Evolutionary conservation across 352 stramenopile genomes (phyloP).

Genomic region (Phytopythium chamaehyphon): DNA sequence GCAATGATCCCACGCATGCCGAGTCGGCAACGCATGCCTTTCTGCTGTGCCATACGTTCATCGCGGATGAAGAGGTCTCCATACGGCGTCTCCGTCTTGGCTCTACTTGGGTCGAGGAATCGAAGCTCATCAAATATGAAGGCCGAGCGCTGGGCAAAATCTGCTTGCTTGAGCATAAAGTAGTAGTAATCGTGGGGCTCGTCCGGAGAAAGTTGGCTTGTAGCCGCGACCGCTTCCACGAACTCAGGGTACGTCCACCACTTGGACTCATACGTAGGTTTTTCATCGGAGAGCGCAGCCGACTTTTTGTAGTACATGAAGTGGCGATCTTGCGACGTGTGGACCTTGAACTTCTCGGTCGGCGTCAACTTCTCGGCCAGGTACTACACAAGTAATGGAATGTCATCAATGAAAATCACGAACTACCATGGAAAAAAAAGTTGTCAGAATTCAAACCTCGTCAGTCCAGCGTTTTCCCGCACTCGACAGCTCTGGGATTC

Average conservation of each 20-base stretch:
- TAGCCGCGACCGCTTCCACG: slow-evolving; percentile 21
- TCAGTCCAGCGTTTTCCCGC: slow-evolving; percentile 83
- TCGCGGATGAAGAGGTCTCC: slow-evolving; percentile 57
- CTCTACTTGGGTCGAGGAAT: slow-evolving; percentile 90
- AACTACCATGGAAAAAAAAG: neutral
- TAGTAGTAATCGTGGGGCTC: slow-evolving; percentile 43
- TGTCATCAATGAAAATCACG: neutral
- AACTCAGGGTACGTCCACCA: slow-evolving; percentile 68
- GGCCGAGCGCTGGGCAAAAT: slow-evolving; percentile 29
- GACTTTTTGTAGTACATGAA: slow-evolving; percentile 93
- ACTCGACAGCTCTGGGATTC: slow-evolving; percentile 80
- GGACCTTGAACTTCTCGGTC: slow-evolving; percentile 45
- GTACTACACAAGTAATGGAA: slow-evolving; percentile 24
- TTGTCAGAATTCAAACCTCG: slow-evolving; percentile 18
- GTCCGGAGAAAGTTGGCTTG: slow-evolving; percentile 13
- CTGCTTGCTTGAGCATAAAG: slow-evolving; percentile 48
- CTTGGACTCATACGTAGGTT: slow-evolving; percentile 37
- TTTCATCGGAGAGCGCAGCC: slow-evolving; percentile 22
- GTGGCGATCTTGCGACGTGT: slow-evolving; percentile 86
- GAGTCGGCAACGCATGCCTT: slow-evolving; percentile 81
- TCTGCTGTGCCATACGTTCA: slow-evolving; percentile 17
- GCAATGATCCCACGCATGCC: slow-evolving; percentile 92
- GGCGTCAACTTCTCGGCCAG: slow-evolving; percentile 35
- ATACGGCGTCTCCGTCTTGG: slow-evolving; percentile 41
- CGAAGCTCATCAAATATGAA: slow-evolving; percentile 87